These are phyloP conservation scores for Chalciporus chontae DNA, from an alignment of 768 basidiomycete genomes.

Conservation along the genomic window DNA sequence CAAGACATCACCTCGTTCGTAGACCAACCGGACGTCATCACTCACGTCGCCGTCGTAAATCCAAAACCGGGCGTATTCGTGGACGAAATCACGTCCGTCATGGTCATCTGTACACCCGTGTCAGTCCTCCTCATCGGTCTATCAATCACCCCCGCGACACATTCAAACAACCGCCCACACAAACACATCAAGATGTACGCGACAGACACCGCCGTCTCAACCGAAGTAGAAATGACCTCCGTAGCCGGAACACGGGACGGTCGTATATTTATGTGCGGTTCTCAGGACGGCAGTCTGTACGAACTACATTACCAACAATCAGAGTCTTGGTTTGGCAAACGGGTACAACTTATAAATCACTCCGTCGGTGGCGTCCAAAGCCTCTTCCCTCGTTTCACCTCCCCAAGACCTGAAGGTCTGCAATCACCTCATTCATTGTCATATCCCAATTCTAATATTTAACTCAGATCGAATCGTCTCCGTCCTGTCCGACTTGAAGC, in stretches of 20 bases:
- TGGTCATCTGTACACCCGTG: slow-evolving; percentile 87
- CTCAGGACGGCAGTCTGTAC: slow-evolving; percentile 84
- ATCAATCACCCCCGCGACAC: slow-evolving; percentile 44
- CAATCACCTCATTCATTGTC: slow-evolving; percentile 2
- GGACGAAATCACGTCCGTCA: slow-evolving; percentile 84
- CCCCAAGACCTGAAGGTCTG: slow-evolving; percentile 63
- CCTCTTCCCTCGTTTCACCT: slow-evolving; percentile 71
- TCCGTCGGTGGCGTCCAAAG: slow-evolving; percentile 77
- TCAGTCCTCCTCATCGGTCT: slow-evolving; percentile 84
- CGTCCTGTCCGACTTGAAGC: slow-evolving; percentile 61
- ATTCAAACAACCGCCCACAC: slow-evolving; percentile 38
- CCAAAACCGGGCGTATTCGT: slow-evolving; percentile 87
- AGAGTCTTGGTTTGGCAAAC: slow-evolving; percentile 90
- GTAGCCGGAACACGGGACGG: slow-evolving; percentile 78
- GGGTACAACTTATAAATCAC: slow-evolving; percentile 82
- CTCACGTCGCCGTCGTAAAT: slow-evolving; percentile 82
- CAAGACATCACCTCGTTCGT: slow-evolving; percentile 90
- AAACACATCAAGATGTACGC: slow-evolving; percentile 87
- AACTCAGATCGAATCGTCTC: slow-evolving; percentile 65
- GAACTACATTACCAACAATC: slow-evolving; percentile 89
- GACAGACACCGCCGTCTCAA: slow-evolving; percentile 76
- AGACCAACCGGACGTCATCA: slow-evolving; percentile 87
- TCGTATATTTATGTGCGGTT: slow-evolving; percentile 87
- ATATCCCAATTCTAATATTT: slow-evolving; percentile 4
- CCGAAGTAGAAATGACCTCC: slow-evolving; percentile 83